Evolutionary conservation across 768 basidiomycete species (phyloP).

Genomic region (Mycena crocata): DNA sequence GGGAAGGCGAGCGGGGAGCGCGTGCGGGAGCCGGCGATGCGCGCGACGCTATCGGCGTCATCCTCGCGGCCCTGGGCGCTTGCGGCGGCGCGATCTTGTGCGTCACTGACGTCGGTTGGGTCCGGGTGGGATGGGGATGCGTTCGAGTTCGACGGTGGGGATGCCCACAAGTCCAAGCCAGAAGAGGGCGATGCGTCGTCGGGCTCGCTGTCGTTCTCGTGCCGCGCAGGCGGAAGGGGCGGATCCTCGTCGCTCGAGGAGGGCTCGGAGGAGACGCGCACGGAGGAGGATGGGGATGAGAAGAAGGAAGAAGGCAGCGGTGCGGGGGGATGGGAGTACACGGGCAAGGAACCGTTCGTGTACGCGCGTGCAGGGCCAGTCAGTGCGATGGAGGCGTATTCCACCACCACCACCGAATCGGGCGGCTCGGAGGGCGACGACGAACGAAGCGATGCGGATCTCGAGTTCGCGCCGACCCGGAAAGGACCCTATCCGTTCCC

Average conservation of each 20-base stretch:
- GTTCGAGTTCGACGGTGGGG: no score
- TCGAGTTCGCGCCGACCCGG: no score
- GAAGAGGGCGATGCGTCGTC: constrained; percentile 1
- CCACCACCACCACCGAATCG: no score
- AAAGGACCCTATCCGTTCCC: no score
- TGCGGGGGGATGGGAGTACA: no score
- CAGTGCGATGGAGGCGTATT: no score
- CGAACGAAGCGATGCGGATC: constrained; percentile 6
- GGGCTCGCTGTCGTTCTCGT: constrained; percentile 16
- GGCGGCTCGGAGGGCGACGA: constrained; percentile 16
- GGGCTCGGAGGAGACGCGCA: not conserved
- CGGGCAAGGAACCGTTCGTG: no score
- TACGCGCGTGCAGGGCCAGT: no score
- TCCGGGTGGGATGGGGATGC: not conserved
- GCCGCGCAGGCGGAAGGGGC: not conserved
- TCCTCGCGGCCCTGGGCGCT: constrained; percentile 32
- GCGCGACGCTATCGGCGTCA: constrained; percentile 27
- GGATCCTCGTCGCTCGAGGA: not conserved
- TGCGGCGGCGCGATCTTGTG: constrained; percentile 16
- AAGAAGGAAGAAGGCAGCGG: no score
- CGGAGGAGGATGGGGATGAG: no score
- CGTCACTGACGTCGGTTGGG: constrained; percentile 7
- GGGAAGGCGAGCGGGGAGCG: not conserved
- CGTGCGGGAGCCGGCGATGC: constrained; percentile 20
- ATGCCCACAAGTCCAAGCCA: no score